phyloP scores from a whole-genome alignment of 371 early-diverging fungal species.

The Mucor piriformis region DNA sequence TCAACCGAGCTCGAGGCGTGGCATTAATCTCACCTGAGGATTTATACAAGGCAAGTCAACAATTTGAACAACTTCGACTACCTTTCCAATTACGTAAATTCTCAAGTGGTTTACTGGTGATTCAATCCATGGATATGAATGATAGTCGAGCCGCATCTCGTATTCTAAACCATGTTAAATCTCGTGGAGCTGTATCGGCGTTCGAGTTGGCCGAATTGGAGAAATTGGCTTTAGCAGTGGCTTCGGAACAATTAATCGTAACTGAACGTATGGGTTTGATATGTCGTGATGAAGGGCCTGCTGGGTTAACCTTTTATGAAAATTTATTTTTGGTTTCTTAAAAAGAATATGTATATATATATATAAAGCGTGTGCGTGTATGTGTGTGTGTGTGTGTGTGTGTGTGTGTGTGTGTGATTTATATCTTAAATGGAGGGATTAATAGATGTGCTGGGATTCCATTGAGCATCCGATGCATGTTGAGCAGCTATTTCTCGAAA shows the following conservation, averaged over 20 bases:
- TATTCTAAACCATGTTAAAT: slow-evolving; percentile 58
- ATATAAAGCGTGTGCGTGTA: background rate
- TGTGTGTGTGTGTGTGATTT: background rate
- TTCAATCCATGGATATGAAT: slow-evolving; percentile 71
- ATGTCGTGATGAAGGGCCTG: slow-evolving; percentile 86
- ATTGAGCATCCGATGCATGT: slow-evolving; percentile 29
- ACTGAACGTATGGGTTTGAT: slow-evolving; percentile 76
- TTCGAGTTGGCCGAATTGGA: slow-evolving; percentile 71
- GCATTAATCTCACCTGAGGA: slow-evolving; percentile 89
- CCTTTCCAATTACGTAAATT: slow-evolving; percentile 78
- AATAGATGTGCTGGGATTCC: slow-evolving; percentile 6
- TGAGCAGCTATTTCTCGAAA: slow-evolving; percentile 45
- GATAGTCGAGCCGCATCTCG: slow-evolving; percentile 72
- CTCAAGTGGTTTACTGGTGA: slow-evolving; percentile 76
- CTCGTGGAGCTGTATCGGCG: slow-evolving; percentile 61
- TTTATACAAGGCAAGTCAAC: slow-evolving; percentile 71
- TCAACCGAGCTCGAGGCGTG: slow-evolving; percentile 89
- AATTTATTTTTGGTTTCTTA: slow-evolving; percentile 55
- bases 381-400: no score
- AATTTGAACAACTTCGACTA: slow-evolving; percentile 67
- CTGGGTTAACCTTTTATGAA: slow-evolving; percentile 81
- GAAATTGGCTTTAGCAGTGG: slow-evolving; percentile 67
- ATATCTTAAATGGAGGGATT: background rate
- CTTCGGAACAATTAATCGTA: slow-evolving; percentile 77
- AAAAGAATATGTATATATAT: background rate